A percentile compares a stretch with the other conserved stretches of the same genome.
Conservation (phyloP, 495 filamentous ascomycete species). For the Sporormia fimetaria region DNA sequence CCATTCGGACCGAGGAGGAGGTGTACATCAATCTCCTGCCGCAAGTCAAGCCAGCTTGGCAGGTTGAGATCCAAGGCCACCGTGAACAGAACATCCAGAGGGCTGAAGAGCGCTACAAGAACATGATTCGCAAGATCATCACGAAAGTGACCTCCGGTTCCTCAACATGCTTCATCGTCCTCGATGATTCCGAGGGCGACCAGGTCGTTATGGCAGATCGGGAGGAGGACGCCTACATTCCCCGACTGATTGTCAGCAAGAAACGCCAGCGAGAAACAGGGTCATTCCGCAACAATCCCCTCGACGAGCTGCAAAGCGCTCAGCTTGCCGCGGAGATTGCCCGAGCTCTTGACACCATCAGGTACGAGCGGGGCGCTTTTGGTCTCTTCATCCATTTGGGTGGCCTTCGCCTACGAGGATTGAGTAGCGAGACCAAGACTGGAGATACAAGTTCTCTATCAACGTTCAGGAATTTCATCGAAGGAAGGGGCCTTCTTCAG, state of each 20-base stretch:
- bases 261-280: no score
- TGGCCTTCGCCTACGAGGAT: constrained; percentile 1
- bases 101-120: constrained; percentile 4
- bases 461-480: constrained; percentile 3
- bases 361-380: constrained; percentile 10
- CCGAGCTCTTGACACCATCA: background rate
- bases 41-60: constrained; percentile 26
- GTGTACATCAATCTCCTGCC: constrained; percentile 33
- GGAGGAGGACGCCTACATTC: no score
- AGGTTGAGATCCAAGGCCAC: constrained; percentile 21
- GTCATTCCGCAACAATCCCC: no score
- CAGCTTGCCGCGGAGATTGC: background rate
- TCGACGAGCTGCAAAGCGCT: background rate
- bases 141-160: background rate
- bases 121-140: constrained; percentile 8
- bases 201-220: background rate
- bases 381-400: constrained; percentile 10
- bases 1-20: constrained; percentile 32
- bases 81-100: background rate
- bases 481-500: background rate
- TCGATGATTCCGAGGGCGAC: constrained; percentile 10
- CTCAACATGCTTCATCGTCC: constrained; percentile 2
- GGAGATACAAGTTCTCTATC: background rate
- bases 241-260: constrained; percentile 11
- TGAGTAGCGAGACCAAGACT: background rate